These are phyloP conservation scores for Vitis hybrid DNA, from an alignment of 177 flowering plant genomes.

Conservation along the genomic window DNA sequence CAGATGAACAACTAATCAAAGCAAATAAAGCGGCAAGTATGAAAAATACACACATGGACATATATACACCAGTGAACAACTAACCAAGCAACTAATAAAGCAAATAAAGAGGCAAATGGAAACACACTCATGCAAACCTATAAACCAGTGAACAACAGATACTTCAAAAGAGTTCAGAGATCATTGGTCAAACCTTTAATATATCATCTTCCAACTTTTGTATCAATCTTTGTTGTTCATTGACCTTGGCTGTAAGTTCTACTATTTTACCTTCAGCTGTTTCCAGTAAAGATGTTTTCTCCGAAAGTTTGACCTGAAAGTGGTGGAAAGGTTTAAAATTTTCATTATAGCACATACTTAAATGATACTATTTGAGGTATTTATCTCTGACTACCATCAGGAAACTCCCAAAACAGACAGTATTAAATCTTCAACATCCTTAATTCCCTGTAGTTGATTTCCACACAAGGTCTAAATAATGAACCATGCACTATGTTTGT, in stretches of 20 bases:
- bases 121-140: too few species aligned
- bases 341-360: neutral
- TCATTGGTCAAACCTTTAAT: slow-evolving; percentile 55
- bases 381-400: neutral
- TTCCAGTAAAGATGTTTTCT: slow-evolving; percentile 70
- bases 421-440: neutral
- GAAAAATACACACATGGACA: too few species aligned
- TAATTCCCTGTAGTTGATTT: neutral
- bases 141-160: neutral
- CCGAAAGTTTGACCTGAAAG: slow-evolving; percentile 82
- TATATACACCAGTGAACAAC: too few species aligned
- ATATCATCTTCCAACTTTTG: slow-evolving; percentile 98
- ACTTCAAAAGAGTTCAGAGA: neutral
- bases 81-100: too few species aligned
- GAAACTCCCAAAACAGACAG: neutral
- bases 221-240: slow-evolving; percentile 81
- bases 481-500: neutral
- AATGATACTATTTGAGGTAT: neutral
- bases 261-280: slow-evolving; percentile 65
- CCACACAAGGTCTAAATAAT: neutral
- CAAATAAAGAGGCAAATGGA: too few species aligned
- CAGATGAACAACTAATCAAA: slow-evolving; percentile 1
- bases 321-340: neutral
- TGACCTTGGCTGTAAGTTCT: slow-evolving; percentile 67
- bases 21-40: too few species aligned